Base-by-base conservation (phyloP, 192 early-diverging fungal genomes). In the Coemansia sp. region DNA sequence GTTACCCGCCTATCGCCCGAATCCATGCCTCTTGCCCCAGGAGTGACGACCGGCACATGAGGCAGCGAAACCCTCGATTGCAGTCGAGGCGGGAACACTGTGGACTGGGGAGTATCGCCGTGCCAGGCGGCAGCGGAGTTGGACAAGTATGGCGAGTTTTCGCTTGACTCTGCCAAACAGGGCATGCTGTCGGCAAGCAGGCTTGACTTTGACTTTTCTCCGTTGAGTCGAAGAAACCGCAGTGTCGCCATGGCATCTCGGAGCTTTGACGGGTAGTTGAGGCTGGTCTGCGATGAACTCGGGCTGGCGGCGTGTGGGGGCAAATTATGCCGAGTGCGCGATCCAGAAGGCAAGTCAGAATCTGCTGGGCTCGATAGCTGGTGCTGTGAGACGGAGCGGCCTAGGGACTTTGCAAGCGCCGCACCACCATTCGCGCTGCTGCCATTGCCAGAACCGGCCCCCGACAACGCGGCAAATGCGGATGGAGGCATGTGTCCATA, bases 221-320 rank as follows among this genome's bases (percentile, higher is more conserved):
- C 69, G 47, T 65, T 82, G 9, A 83, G 72, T 16, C 81, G 75
- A 68, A 83, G 57, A 46, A 83, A 72, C 47, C 76, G 72, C 60
- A 83, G 67, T 31, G 81, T 83, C 40, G 81, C 81, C 81, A 83
- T 83, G 1, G 81, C 81, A 43, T 83, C 81, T 73, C 81, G 81
- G 47, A 83, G 73, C 65, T 83, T 83, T 15, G 81, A 83, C 50
- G 81, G 81, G 55, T 83, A 83, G 62, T 67, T 72, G 11, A 75
- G 73, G 24, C 72, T 83, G 10, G 81, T 70, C 16, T 83, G 81
- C 41, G 81, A 83, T 12, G 81, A 78, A 52, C 69, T 74, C 8
- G 81, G 81, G 41, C 81, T 83, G 60, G 69, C 58, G 10, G 66
- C 55, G 16, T 66, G 62, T 3, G 64, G 61, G 16, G 68, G 60